Percentiles rank a stretch among this genome's conserved stretches.
Conservation (phyloP, 345 rosid genomes). For the Boechera stricta region DNA sequence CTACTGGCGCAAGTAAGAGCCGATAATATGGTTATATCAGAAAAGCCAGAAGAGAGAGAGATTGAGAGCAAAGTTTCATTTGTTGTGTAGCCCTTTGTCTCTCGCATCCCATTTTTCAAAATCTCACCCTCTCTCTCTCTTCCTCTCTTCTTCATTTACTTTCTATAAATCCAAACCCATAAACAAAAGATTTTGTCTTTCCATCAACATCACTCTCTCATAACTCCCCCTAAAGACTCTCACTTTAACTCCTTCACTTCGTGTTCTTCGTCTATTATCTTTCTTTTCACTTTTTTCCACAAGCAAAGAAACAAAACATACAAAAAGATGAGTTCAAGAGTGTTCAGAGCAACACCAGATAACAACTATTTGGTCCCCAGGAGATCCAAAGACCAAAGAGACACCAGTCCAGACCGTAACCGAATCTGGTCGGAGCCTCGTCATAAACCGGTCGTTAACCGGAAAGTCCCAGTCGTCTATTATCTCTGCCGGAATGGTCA, state of each 20-base stretch:
- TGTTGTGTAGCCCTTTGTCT: conserved; percentile 35
- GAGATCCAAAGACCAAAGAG: conserved; percentile 52
- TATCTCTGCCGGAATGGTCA: conserved; percentile 87
- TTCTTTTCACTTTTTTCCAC: not conserved
- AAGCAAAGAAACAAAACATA: conserved; percentile 31
- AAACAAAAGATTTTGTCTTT: conserved; percentile 45
- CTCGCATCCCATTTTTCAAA: conserved; percentile 42
- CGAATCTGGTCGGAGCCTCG: conserved; percentile 63
- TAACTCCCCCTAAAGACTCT: not conserved
- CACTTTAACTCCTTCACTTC: conserved; percentile 11
- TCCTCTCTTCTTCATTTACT: conserved; percentile 5
- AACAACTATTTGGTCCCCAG: conserved; percentile 51
- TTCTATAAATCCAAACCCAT: conserved; percentile 39
- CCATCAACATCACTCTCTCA: conserved; percentile 35
- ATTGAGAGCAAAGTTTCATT: conserved; percentile 44
- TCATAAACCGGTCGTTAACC: conserved; percentile 44
- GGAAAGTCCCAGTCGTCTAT: conserved; percentile 80
- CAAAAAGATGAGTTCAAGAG: conserved; percentile 59
- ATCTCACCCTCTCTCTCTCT: not conserved
- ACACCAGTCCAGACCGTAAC: conserved; percentile 74
- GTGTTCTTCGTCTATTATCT: conserved; percentile 32
- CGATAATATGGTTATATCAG: conserved; percentile 30
- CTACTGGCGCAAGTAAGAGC: conserved; percentile 32
- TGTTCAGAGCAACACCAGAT: conserved; percentile 46
- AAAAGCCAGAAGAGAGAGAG: conserved; percentile 30